phyloP scores from a whole-genome alignment of 768 basidiomycete species.

The Boletus pseudopeckii region DNA sequence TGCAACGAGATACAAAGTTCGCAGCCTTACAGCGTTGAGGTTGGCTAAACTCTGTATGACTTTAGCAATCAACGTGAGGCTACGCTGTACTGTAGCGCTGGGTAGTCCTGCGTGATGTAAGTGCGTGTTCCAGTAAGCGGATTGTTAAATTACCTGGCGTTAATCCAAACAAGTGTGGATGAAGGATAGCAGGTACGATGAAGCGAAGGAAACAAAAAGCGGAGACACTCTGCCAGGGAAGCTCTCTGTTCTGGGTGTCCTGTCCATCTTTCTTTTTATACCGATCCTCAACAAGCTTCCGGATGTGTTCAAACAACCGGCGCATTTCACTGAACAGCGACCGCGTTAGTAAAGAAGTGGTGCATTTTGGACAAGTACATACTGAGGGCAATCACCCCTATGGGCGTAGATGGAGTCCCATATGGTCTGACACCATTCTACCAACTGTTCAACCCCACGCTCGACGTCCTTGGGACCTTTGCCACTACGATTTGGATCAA shows the following conservation, averaged over 20 bases:
- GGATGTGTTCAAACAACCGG: conserved; percentile 62
- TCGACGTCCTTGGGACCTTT: conserved; percentile 62
- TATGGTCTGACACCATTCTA: conserved; percentile 75
- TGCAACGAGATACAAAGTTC: background rate
- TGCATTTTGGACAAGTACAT: conserved; percentile 29
- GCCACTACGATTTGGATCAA: conserved; percentile 68
- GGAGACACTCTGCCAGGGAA: conserved; percentile 81
- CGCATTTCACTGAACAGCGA: conserved; percentile 61
- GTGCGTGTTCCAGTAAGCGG: background rate
- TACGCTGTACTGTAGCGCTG: conserved; percentile 64
- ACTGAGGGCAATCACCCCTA: conserved; percentile 73
- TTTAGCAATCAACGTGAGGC: conserved; percentile 81
- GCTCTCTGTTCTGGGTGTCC: conserved; percentile 46
- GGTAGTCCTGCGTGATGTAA: conserved; percentile 56
- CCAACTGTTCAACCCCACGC: conserved; percentile 63
- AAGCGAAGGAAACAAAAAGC: conserved; percentile 90
- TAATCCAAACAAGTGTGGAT: conserved; percentile 81
- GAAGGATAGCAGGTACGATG: conserved; percentile 86
- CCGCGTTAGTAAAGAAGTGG: conserved; percentile 1
- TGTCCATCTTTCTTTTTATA: conserved; percentile 43
- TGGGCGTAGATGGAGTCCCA: conserved; percentile 81
- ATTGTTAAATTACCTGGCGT: conserved; percentile 52
- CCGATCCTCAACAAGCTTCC: conserved; percentile 67
- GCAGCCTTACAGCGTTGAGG: conserved; percentile 59
- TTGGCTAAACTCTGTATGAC: conserved; percentile 90